Base-by-base conservation (phyloP, 2,329 filamentous ascomycete species). In the Fusarium nisikadoi region DNA sequence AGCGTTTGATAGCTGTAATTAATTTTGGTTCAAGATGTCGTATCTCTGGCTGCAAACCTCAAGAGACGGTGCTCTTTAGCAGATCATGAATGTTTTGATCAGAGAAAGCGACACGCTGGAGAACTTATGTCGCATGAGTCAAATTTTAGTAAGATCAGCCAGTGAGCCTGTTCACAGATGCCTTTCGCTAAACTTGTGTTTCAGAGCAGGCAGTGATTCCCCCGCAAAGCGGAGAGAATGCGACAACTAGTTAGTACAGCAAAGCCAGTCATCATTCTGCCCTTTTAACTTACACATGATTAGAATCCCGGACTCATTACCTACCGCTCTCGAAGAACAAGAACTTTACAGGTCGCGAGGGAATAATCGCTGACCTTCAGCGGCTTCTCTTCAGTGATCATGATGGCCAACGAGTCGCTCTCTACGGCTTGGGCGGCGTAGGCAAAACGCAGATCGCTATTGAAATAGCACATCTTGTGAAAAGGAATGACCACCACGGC, bases 381-480 rank as follows among this genome's bases (percentile, higher is more conserved):
- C 1, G 5, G 0, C 23, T 39, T 11, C 8, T 62, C 1, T 62
- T 62, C 12, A 13, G n/a, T 3, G n/a, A 8, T 1, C 27, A 2
- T 1, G 4, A 47, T 19, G 27, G 23, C 4, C 59, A 29, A 6
- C 50, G 20, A 4, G 50, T 23, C 4, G 59, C 35, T 1, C 5
- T 57, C 3, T 19, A 23, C 3, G 59, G 50, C 2, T 33, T 62
- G 33, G 59, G 59, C 4, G 59, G 59, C 1, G 10, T 57, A 7
- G 59, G 41, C 1, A 62, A 62, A 35, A 62, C 59, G 1, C 59
- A 62, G 4, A 41, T 47, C 9, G 50, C 59, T 8, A 29, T 60
- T 1, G 23, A 20, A 0, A 29, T 60, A 23, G 57, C 35, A n/a
- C n/a, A 54, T 23, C 3, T 16, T 0, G 19, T 23, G 16, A 60